These are phyloP conservation scores for Cryptococcus deneoformans DNA, from an alignment of 1,284 basidiomycete species.

Conservation along the genomic window DNA sequence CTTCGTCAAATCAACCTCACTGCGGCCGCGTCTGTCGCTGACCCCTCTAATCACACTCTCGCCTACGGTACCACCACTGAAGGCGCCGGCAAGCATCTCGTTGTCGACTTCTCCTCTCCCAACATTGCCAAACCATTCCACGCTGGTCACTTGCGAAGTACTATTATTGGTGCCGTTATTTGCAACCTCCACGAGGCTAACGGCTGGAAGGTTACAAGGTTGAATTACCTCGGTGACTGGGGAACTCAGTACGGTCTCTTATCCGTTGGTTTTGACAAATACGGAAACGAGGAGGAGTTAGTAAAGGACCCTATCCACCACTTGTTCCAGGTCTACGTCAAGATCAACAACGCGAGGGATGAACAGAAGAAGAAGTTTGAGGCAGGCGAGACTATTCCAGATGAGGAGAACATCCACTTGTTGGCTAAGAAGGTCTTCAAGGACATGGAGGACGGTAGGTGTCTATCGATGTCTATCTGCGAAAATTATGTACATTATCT, in stretches of 20 bases:
- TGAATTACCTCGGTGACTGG: constrained; percentile 97
- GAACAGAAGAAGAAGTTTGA: constrained; percentile 52
- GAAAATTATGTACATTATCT: background rate
- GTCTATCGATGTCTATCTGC: background rate
- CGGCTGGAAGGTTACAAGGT: constrained; percentile 85
- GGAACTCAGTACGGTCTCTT: constrained; percentile 87
- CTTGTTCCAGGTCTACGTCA: constrained; percentile 84
- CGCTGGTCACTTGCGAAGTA: constrained; percentile 93
- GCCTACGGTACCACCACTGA: constrained; percentile 70
- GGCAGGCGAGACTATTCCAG: constrained; percentile 33
- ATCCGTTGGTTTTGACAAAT: constrained; percentile 87
- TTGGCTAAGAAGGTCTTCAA: constrained; percentile 90
- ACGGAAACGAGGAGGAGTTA: constrained; percentile 80
- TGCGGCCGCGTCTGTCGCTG: constrained; percentile 31
- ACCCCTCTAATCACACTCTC: constrained; percentile 50
- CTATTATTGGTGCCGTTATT: constrained; percentile 95
- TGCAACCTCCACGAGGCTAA: constrained; percentile 87
- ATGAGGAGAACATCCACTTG: constrained; percentile 59
- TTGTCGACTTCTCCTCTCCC: constrained; percentile 86
- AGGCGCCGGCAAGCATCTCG: constrained; percentile 66
- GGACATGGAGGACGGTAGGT: constrained; percentile 82
- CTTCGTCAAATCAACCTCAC: constrained; percentile 82
- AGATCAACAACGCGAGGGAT: constrained; percentile 79
- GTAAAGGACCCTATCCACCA: constrained; percentile 91
- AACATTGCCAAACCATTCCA: constrained; percentile 99